Evolutionary conservation across 108 stramenopile species (phyloP).

Genomic region (Skeletonema menzelii): DNA sequence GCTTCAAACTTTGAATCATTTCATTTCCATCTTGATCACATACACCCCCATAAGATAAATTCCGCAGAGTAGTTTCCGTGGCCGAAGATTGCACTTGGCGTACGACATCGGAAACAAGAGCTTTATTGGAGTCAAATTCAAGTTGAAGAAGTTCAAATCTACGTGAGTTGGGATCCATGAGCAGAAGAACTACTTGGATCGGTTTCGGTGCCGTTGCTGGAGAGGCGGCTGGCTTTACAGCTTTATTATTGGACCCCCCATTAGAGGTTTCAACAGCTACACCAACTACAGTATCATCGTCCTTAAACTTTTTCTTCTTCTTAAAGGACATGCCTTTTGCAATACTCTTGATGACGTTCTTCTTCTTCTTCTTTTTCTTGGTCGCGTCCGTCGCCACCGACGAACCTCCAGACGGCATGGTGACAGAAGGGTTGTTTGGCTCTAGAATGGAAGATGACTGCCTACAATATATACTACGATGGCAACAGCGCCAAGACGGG

Average conservation of each 20-base stretch:
- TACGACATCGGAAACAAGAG: conserved; percentile 66
- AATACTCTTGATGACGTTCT: conserved; percentile 25
- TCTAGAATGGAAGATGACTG: not conserved
- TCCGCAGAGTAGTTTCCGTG: conserved; percentile 61
- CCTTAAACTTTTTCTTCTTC: conserved; percentile 26
- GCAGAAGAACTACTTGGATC: conserved; percentile 71
- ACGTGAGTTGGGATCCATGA: conserved; percentile 77
- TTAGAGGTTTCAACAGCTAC: conserved; percentile 9
- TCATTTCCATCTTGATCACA: conserved; percentile 50
- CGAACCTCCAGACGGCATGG: conserved; percentile 8
- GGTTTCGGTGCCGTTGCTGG: conserved; percentile 12
- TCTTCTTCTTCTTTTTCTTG: conserved; percentile 46
- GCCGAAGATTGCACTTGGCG: conserved; percentile 65
- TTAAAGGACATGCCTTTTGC: conserved; percentile 31
- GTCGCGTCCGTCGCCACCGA: conserved; percentile 28
- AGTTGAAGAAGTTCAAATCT: conserved; percentile 86
- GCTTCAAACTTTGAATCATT: conserved; percentile 34
- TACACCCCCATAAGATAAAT: conserved; percentile 52
- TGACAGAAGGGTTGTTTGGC: not conserved
- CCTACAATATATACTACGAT: not conserved
- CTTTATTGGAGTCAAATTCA: conserved; percentile 79
- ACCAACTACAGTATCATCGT: conserved; percentile 28
- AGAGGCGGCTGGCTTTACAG: not conserved
- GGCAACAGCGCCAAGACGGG: no score
- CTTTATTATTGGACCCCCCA: not conserved